Base-by-base conservation (phyloP, 1,139 yeast genomes). In the Geotrichum restrictum region DNA sequence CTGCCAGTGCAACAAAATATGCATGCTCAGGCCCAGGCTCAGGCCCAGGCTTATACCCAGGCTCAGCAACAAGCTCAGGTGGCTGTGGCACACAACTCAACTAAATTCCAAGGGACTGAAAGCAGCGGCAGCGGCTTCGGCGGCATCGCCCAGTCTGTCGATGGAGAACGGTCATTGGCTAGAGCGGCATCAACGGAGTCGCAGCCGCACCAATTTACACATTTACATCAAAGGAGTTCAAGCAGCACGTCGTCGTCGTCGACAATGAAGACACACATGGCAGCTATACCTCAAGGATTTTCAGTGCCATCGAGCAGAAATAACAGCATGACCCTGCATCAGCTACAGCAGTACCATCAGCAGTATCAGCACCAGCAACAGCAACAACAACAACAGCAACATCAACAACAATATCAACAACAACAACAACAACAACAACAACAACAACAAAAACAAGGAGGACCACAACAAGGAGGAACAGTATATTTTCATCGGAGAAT, bases 221-320 rank as follows among this genome's bases (percentile, higher is more conserved):
- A 11, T 13, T 13, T 14, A 5, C 34, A 21, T 11, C 39, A 39
- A 22, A 32, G 31, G 27, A 49, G 49, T 8, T 16, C 16, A 11
- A 22, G 18, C 39, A 37, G 34, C 3, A 24, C 32, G 14, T n/a
- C n/a, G n/a, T n/a, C n/a, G n/a, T n/a, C n/a, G n/a, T n/a, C n/a
- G n/a, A 4, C 37, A 13, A 31, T 7, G 19, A 38, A 31, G 6
- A 18, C 16, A n/a, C 18, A 16, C 29, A 50, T 45, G 53, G 49
- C 34, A 13, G 32, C 50, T 2, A 41, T 41, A 5, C 50, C 50
- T 16, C 50, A 45, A 13, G 53, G 50, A 8, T 4, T 37, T 6
- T 39, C 31, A n/a, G 6, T 27, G 13, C 16, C 45, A 14, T 31
- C 11, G 2, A 39, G 45, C 34, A 22, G 33, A 31, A 8, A 7